phyloP scores from a whole-genome alignment of 169 alveolate species.

The Plasmodium adleri region DNA sequence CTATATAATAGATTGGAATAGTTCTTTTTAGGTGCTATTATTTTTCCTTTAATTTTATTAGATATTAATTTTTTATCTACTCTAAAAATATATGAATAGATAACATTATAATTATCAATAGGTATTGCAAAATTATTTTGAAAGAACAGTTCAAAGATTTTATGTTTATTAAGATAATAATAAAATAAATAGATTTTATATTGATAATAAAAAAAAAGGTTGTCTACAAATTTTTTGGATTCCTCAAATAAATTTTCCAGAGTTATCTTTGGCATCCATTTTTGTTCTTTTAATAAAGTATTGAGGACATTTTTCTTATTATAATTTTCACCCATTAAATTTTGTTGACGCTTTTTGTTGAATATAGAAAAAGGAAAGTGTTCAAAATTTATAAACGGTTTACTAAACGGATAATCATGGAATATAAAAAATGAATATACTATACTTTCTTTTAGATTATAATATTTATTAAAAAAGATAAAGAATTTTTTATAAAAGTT shows the following conservation, averaged over 20 bases:
- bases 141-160: constrained; percentile 36
- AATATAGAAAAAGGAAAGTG: constrained; percentile 41
- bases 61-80: constrained; percentile 44
- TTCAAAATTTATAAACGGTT: constrained; percentile 39
- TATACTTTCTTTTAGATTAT: constrained; percentile 49
- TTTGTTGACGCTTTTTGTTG: constrained; percentile 23
- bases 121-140: constrained; percentile 9
- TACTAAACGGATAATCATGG: constrained; percentile 71
- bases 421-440: constrained; percentile 51
- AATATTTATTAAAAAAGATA: constrained; percentile 26
- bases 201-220: constrained; percentile 64
- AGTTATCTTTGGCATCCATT: constrained; percentile 70
- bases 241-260: constrained; percentile 57
- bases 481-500: constrained; percentile 46
- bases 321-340: constrained; percentile 63
- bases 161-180: constrained; percentile 63
- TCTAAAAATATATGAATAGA: constrained; percentile 32
- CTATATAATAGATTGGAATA: constrained; percentile 55
- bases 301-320: constrained; percentile 55
- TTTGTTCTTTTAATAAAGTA: constrained; percentile 14
- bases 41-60: constrained; percentile 9
- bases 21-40: constrained; percentile 4
- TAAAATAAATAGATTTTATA: constrained; percentile 59
- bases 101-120: constrained; percentile 10
- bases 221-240: constrained; percentile 45